These are phyloP conservation scores for Phytophthora brassicae DNA, from an alignment of 352 stramenopile genomes.

Conservation along the genomic window DNA sequence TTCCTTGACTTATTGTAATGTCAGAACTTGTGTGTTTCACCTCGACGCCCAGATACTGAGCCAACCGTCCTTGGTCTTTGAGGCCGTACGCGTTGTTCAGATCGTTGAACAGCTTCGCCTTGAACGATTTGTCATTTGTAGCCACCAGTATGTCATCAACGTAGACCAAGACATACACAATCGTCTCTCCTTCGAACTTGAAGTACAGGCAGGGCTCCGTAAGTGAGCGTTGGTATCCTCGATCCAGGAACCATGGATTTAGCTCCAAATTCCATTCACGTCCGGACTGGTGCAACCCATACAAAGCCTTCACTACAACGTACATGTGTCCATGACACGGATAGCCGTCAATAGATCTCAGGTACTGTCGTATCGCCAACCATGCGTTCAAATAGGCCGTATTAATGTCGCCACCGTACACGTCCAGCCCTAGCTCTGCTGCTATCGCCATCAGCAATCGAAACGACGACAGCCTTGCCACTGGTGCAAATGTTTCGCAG, in stretches of 20 bases:
- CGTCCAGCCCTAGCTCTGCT: neutral
- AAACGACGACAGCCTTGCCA: slow-evolving; percentile 8
- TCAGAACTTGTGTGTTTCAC: neutral
- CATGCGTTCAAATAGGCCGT: slow-evolving; percentile 15
- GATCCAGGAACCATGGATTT: neutral
- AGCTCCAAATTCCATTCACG: slow-evolving; percentile 9
- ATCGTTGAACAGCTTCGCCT: slow-evolving; percentile 6
- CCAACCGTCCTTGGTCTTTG: slow-evolving; percentile 4
- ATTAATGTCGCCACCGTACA: slow-evolving; percentile 11
- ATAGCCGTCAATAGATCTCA: neutral
- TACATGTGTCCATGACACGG: neutral
- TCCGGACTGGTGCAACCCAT: slow-evolving; percentile 4
- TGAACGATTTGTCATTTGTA: slow-evolving; percentile 5
- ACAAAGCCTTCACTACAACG: slow-evolving; percentile 1
- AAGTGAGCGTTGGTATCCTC: neutral
- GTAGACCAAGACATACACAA: slow-evolving; percentile 5
- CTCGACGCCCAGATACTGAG: neutral
- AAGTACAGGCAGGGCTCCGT: slow-evolving; percentile 12
- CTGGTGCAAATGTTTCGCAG: neutral
- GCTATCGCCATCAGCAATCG: neutral
- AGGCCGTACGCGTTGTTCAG: slow-evolving; percentile 3
- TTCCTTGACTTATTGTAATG: neutral
- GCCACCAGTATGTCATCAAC: slow-evolving; percentile 9
- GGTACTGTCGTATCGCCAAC: neutral
- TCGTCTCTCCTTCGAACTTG: neutral